Evolutionary conservation across 495 filamentous ascomycete species (phyloP).

Genomic region (Friedmanniomyces endolithicus): DNA sequence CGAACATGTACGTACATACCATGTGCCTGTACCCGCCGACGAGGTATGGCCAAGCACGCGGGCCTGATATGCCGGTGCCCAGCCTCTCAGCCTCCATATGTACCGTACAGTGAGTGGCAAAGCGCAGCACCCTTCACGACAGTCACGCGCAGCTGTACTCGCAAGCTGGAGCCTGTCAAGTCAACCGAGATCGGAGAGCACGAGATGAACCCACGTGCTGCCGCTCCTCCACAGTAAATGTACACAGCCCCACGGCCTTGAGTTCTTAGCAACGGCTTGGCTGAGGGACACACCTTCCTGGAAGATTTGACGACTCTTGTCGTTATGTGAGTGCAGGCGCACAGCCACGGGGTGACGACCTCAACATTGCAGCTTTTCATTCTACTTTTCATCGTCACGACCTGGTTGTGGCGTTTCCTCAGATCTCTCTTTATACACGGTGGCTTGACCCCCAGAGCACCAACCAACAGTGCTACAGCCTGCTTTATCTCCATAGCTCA

Average conservation of each 20-base stretch:
- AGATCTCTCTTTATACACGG: neutral
- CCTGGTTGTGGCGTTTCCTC: too few species aligned
- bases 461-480: neutral
- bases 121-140: too few species aligned
- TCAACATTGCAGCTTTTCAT: too few species aligned
- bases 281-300: neutral
- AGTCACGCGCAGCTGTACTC: neutral
- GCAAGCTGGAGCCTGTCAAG: neutral
- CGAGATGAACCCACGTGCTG: neutral
- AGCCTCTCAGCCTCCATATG: too few species aligned
- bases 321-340: neutral
- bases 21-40: too few species aligned
- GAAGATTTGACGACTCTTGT: neutral
- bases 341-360: neutral
- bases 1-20: too few species aligned
- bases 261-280: neutral
- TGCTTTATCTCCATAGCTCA: neutral
- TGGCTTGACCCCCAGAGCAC: too few species aligned
- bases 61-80: too few species aligned
- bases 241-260: neutral
- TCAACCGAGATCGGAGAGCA: neutral
- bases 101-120: too few species aligned
- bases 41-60: too few species aligned
- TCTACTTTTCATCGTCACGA: too few species aligned
- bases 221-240: neutral